These are phyloP conservation scores for Phoma herbarum DNA, from an alignment of 2,329 filamentous ascomycete species.

Conservation along the genomic window DNA sequence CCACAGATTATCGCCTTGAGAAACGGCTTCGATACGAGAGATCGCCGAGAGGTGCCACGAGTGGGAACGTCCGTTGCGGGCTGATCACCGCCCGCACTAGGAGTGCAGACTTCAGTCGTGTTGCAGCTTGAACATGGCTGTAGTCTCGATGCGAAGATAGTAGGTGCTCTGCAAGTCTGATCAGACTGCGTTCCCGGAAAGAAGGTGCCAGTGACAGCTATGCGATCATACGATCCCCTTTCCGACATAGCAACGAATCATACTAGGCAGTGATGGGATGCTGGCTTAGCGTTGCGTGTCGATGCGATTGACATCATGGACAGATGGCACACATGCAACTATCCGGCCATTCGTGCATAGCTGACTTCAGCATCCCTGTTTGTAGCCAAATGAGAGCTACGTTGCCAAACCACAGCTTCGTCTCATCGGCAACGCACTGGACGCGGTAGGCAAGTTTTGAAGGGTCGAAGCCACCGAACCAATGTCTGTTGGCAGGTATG, in stretches of 20 bases:
- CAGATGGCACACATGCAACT: not conserved
- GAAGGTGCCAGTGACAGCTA: not conserved
- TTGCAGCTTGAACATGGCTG: not conserved
- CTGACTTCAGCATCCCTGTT: not conserved
- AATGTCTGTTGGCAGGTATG: not conserved
- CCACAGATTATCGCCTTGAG: not conserved
- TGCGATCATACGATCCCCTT: not conserved
- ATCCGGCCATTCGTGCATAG: not conserved
- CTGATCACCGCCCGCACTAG: not conserved
- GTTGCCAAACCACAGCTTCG: not conserved
- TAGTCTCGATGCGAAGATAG: not conserved
- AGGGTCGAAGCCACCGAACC: not conserved
- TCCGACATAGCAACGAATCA: not conserved
- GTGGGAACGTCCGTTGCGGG: not conserved
- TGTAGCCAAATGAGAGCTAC: not conserved
- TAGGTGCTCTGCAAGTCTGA: not conserved
- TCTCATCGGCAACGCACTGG: not conserved
- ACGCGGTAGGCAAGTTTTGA: not conserved
- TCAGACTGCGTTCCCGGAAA: not conserved
- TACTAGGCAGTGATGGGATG: not conserved
- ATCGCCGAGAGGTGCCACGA: not conserved
- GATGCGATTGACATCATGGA: not conserved
- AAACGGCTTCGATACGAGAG: not conserved
- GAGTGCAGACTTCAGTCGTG: not conserved
- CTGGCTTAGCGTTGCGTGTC: conserved; percentile 1